phyloP scores from a whole-genome alignment of 148 eudicot species.

The Vaccinium darrowii region DNA sequence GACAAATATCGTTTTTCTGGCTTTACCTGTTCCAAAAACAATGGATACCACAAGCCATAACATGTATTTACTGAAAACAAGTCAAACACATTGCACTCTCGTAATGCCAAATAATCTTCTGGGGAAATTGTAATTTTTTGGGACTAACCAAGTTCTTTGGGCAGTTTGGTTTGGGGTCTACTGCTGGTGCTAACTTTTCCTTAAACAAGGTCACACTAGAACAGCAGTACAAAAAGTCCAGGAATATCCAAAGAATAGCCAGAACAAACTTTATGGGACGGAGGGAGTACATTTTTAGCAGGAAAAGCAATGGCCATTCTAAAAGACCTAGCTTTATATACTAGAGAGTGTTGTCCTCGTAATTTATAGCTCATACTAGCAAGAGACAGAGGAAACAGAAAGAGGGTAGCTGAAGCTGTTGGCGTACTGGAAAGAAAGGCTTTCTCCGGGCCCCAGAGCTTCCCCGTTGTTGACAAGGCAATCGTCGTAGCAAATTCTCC shows the following conservation, averaged over 20 bases:
- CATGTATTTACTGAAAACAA: too few species aligned
- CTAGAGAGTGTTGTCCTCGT: background rate
- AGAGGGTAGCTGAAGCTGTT: constrained; percentile 49
- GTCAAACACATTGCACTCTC: background rate
- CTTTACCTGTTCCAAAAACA: too few species aligned
- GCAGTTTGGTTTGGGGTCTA: background rate
- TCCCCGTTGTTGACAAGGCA: constrained; percentile 67
- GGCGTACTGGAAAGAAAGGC: constrained; percentile 52
- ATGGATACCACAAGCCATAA: too few species aligned
- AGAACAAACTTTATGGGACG: too few species aligned
- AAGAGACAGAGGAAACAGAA: constrained; percentile 45
- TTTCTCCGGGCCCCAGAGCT: constrained; percentile 41
- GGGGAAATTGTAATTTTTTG: background rate
- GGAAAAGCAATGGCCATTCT: background rate
- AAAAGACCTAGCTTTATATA: background rate
- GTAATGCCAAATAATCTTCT: too few species aligned
- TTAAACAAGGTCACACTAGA: background rate
- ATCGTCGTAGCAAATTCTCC: constrained; percentile 48
- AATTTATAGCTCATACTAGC: constrained; percentile 13
- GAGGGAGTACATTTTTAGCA: background rate
- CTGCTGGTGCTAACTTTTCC: background rate
- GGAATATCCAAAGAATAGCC: background rate
- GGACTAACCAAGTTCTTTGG: background rate
- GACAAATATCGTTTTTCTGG: too few species aligned
- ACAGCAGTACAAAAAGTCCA: background rate